Conservation (phyloP, 495 filamentous ascomycete genomes). For the Penicillium ochrochloron region DNA sequence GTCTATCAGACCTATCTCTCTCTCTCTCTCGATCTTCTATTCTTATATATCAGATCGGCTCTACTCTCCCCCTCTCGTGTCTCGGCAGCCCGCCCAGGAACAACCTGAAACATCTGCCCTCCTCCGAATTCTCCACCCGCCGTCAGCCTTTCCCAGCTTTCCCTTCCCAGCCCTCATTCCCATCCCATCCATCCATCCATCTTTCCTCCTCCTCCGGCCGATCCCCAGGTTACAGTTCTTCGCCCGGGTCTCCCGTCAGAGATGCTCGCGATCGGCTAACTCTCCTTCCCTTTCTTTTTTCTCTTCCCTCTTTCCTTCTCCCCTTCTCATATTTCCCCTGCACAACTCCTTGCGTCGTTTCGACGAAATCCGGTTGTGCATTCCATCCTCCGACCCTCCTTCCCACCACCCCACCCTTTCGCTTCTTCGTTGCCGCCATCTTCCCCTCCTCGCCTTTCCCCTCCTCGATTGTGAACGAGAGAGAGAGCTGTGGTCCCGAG, state of each 20-base stretch:
- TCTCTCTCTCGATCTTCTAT: not conserved
- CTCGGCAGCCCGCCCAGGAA: constrained; percentile 6
- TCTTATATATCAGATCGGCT: constrained; percentile 11
- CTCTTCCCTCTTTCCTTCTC: constrained; percentile 13
- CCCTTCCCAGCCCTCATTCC: not conserved
- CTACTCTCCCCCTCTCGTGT: not conserved
- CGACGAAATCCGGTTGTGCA: constrained; percentile 18
- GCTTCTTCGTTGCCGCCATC: constrained; percentile 10
- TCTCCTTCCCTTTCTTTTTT: constrained; percentile 24
- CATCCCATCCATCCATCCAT: no score
- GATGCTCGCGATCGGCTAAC: constrained; percentile 34
- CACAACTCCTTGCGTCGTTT: constrained; percentile 28
- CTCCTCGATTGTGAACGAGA: not conserved
- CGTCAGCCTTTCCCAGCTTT: constrained; percentile 7
- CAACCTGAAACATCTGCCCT: constrained; percentile 19
- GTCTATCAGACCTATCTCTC: not conserved
- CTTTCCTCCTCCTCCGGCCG: constrained; percentile 11
- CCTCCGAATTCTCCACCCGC: constrained; percentile 2
- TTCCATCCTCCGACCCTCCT: constrained; percentile 18
- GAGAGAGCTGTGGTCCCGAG: not conserved
- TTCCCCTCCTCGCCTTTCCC: constrained; percentile 7
- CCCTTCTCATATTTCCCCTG: constrained; percentile 21
- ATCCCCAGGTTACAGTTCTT: constrained; percentile 11
- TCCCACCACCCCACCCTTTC: constrained; percentile 5
- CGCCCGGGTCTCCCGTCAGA: constrained; percentile 17